These are phyloP conservation scores for Kodamaea sp. DNA, from an alignment of 1,139 yeast species.

Conservation along the genomic window DNA sequence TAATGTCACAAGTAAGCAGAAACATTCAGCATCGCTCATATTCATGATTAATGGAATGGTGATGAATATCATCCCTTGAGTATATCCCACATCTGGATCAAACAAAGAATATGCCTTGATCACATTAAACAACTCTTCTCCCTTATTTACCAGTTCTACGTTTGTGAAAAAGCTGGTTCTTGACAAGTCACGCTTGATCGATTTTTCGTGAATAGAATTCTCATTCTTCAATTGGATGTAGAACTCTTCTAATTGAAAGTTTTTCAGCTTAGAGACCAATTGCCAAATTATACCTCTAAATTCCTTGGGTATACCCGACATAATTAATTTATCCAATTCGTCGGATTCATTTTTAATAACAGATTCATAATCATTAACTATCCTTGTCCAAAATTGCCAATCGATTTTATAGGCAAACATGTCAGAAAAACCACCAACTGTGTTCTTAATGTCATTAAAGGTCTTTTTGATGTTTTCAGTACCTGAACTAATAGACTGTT, in stretches of 20 bases:
- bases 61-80: conserved; percentile 96
- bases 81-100: conserved; percentile 93
- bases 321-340: conserved; percentile 56
- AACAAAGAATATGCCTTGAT: conserved; percentile 80
- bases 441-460: conserved; percentile 51
- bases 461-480: conserved; percentile 59
- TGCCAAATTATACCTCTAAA: conserved; percentile 93
- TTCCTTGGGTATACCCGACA: conserved; percentile 78
- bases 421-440: conserved; percentile 43
- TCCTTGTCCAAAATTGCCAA: conserved; percentile 88
- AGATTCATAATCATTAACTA: conserved; percentile 66
- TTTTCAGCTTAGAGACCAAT: conserved; percentile 76
- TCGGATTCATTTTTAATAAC: conserved; percentile 64
- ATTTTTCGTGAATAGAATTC: conserved; percentile 66
- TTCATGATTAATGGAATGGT: conserved; percentile 81
- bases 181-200: conserved; percentile 75
- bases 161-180: conserved; percentile 79
- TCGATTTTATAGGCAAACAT: conserved; percentile 44
- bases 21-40: conserved; percentile 80
- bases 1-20: conserved; percentile 71
- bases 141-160: conserved; percentile 48
- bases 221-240: conserved; percentile 49
- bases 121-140: conserved; percentile 64
- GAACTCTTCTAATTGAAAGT: conserved; percentile 67
- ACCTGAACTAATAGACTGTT: conserved; percentile 57